Conservation (phyloP, 2,329 filamentous ascomycete species). For the Epicoccum sorghinum region DNA sequence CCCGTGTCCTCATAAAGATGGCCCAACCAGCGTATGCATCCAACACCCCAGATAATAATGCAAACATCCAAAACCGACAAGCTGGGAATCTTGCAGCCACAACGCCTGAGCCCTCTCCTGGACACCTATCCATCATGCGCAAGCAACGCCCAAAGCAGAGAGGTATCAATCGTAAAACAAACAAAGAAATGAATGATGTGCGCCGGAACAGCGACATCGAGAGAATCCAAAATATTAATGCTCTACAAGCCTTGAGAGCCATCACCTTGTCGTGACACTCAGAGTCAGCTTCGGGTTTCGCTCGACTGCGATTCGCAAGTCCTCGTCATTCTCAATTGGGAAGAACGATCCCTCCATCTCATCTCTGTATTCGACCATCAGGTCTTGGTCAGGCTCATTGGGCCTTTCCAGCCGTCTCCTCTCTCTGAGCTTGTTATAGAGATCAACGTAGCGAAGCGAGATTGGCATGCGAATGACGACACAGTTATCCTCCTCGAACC, state of each 20-base stretch:
- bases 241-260: neutral
- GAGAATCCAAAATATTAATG: slow-evolving; percentile 6
- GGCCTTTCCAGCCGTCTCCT: slow-evolving; percentile 72
- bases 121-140: slow-evolving; percentile 13
- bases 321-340: slow-evolving; percentile 76
- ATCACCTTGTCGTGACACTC: slow-evolving; percentile 44
- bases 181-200: slow-evolving; percentile 7
- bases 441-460: slow-evolving; percentile 76
- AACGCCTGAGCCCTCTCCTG: slow-evolving; percentile 9
- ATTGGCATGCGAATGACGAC: slow-evolving; percentile 88
- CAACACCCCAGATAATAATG: slow-evolving; percentile 12
- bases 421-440: slow-evolving; percentile 84
- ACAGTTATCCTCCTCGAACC: slow-evolving; percentile 82
- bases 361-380: slow-evolving; percentile 85
- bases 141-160: slow-evolving; percentile 18
- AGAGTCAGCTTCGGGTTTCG: slow-evolving; percentile 88
- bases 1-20: slow-evolving; percentile 5
- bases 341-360: slow-evolving; percentile 78
- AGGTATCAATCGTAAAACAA: slow-evolving; percentile 19
- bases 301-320: slow-evolving; percentile 79
- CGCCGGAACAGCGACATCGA: neutral
- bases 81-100: slow-evolving; percentile 18
- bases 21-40: slow-evolving; percentile 11
- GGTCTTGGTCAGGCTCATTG: slow-evolving; percentile 63
- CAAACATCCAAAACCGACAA: slow-evolving; percentile 6